Evolutionary conservation across 139 green algal genomes (phyloP), one percentile per base, ranked within the genome.

Genomic region (Nannochloris sp.): DNA sequence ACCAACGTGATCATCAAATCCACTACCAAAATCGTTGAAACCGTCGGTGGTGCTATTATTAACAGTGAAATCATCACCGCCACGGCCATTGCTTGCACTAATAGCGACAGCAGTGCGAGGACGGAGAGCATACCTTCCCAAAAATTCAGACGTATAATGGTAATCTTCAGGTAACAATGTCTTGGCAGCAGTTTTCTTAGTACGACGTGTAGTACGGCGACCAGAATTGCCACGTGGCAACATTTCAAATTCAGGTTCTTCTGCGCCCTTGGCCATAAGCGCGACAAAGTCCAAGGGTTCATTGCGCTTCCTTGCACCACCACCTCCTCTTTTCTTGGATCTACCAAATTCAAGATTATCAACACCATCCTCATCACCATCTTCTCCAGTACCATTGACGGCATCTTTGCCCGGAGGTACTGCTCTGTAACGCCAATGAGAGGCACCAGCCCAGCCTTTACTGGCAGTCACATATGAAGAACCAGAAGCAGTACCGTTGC

Each of bases 151-250:
- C 63, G 89, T 46, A 61, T 87, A 95, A 62, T 90, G 83, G 12
- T 79, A 53, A 69, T 92, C 83, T 39, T 87, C 64, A 0, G 87
- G 87, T 51, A 95, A 78, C 54, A 94, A 70, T 14, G 80, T 92
- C 55, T 70, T 61, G 30, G 67, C 39, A 30, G 55, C 42, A 24
- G 24, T 6, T 36, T 75, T 66, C 14, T 46, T 38, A 30, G 44
- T 44, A 13, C 59, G 30, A 7, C 4, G 12, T 14, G 25, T 55
- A 24, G 15, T 30, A 4, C 31, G 25, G 30, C 46, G 45, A n/a
- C 47, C 31, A 32, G 33, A 6, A 27, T 19, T 19, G 42, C 12
- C 12, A 19, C 13, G 25, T 25, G 6, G 23, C 36, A 67, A 32
- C 64, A 72, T 57, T 19, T 44, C 45, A 56, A 77, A 58, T 27